Evolutionary conservation across 768 basidiomycete genomes (phyloP), one percentile per base, ranked within the genome.

Genomic region (Lactifluus subvellereus): DNA sequence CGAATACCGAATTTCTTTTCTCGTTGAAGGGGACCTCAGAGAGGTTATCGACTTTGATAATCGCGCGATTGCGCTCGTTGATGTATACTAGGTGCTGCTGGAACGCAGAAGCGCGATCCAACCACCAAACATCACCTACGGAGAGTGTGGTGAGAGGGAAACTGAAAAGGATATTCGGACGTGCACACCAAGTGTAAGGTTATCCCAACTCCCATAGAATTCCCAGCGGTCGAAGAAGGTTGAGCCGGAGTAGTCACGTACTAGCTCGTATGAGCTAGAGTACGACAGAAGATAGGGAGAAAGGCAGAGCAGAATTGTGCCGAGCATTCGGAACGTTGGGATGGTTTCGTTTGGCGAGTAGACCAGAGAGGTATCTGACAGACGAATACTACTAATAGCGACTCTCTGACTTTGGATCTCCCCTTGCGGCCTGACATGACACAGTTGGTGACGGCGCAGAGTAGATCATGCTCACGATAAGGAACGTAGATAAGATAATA

Each of bases 11-110:
- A 66, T 85, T 82, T 47, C 89, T 76, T 64, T 83, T 79, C 49
- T 82, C 69, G 59, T 79, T 78, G 30, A 71, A 73, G 16, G 77
- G 72, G 1, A 90, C 80, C 50, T 78, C 78, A 11, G 83, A 83
- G 8, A 74, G 73, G 69, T 90, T 89, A 77, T 92, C 90, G 6
- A 92, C 89, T 68, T 80, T 84, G 54, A 94, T 76, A 64, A 94
- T 79, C 6, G 84, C 86, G 59, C 86, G 82, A 7, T 87, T 84
- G 1, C 78, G 78, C 48, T 68, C 68, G 65, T 87, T 85, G 66
- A 88, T 71, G 68, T 81, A 89, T 5, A 84, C 83, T 20, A 91
- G 76, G 1, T 77, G 69, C 63, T 81, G 76, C 7, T 76, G 70
- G 11, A 73, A 72, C 0, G 86, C 86, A 22, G 76, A 74, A 2